Evolutionary conservation across 495 filamentous ascomycete species (phyloP).

Genomic region (Penicillium alfredii): DNA sequence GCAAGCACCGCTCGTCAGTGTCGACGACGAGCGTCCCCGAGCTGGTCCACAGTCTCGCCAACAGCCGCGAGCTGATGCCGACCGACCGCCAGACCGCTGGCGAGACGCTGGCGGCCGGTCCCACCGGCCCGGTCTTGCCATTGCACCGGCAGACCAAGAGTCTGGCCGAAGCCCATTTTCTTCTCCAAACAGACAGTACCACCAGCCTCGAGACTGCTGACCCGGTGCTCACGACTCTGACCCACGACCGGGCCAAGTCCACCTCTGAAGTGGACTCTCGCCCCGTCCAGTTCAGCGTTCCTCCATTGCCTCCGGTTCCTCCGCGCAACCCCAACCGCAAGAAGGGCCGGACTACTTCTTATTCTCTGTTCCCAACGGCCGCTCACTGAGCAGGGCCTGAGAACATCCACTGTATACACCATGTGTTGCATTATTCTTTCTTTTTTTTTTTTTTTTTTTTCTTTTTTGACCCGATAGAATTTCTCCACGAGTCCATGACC

Average conservation of each 20-base stretch:
- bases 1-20: conserved; percentile 49
- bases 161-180: conserved; percentile 29
- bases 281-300: conserved; percentile 4
- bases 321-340: conserved; percentile 20
- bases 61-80: conserved; percentile 40
- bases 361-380: conserved; percentile 41
- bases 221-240: conserved; percentile 4
- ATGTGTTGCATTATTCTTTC: conserved; percentile 10
- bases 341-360: conserved; percentile 35
- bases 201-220: conserved; percentile 21
- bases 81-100: conserved; percentile 27
- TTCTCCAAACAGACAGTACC: conserved; percentile 25
- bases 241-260: conserved; percentile 37
- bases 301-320: conserved; percentile 12
- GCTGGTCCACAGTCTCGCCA: conserved; percentile 44
- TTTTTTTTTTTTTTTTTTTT: too few relatives aligned
- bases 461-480: conserved; percentile 6
- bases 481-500: conserved; percentile 14
- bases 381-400: conserved; percentile 15
- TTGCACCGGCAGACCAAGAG: conserved; percentile 41
- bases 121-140: conserved; percentile 25
- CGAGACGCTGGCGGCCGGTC: conserved; percentile 18
- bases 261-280: conserved; percentile 27
- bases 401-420: too few relatives aligned
- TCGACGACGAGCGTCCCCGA: conserved; percentile 55